Percentiles rank a stretch among this genome's conserved stretches.
phyloP scores from a whole-genome alignment of 371 early-diverging fungal genomes.

The Mortierella sp. region DNA sequence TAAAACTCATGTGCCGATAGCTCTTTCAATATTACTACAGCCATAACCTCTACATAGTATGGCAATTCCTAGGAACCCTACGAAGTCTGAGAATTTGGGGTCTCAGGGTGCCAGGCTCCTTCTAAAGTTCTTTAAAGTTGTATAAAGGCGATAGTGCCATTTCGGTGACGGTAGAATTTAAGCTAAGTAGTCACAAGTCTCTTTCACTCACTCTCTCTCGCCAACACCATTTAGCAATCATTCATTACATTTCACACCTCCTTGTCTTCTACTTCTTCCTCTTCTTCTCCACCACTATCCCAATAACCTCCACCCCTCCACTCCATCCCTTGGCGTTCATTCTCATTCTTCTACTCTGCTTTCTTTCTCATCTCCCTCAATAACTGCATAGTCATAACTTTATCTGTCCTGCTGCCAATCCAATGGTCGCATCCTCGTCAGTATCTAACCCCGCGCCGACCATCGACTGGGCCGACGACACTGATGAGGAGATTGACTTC shows the following conservation, averaged over 20 bases:
- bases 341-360: not conserved
- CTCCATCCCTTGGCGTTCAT: not conserved
- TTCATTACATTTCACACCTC: not conserved
- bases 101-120: no score
- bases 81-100: no score
- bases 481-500: constrained; percentile 55
- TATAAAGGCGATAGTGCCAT: no score
- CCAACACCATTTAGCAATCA: not conserved
- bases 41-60: no score
- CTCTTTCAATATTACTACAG: no score
- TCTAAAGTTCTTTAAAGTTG: no score
- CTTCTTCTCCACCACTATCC: not conserved
- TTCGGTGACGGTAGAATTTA: no score
- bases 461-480: constrained; percentile 56
- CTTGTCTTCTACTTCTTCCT: not conserved
- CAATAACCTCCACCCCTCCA: not conserved
- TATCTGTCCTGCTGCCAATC: not conserved
- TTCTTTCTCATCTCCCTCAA: not conserved
- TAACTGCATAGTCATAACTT: not conserved
- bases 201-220: no score
- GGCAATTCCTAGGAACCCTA: no score
- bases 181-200: no score
- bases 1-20: no score
- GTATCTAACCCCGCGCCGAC: constrained; percentile 23
- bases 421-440: constrained; percentile 38